Conservation (phyloP, 345 rosid species). For the Stellera chamaejasme region DNA sequence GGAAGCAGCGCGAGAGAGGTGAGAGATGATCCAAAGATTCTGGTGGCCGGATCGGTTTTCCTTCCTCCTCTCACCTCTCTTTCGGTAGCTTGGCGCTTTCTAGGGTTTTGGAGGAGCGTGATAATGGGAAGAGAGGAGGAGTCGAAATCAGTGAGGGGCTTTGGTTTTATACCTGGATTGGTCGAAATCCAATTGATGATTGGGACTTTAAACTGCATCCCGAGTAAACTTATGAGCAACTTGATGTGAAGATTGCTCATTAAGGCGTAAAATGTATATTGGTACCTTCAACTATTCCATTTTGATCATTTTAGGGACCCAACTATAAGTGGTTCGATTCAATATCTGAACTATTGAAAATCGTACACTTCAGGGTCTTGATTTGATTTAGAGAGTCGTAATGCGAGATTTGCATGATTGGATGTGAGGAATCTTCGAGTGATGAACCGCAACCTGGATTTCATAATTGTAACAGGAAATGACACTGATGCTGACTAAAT, state of each 20-base stretch:
- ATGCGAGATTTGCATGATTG: too few species aligned
- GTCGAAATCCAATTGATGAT: not conserved
- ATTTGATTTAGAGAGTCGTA: too few species aligned
- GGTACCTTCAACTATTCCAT: not conserved
- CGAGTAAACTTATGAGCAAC: too few species aligned
- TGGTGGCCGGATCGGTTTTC: not conserved
- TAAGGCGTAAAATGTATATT: not conserved
- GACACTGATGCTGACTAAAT: too few species aligned
- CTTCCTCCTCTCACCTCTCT: slow-evolving; percentile 22
- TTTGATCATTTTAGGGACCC: not conserved
- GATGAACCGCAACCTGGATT: not conserved
- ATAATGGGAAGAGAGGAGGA: slow-evolving; percentile 8
- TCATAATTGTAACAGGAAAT: too few species aligned
- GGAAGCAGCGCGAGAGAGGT: slow-evolving; percentile 13
- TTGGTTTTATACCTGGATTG: slow-evolving; percentile 3
- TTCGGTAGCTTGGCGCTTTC: slow-evolving; percentile 18
- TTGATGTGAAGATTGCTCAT: not conserved
- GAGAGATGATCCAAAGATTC: slow-evolving; percentile 10
- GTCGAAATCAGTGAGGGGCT: not conserved
- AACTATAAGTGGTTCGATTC: too few species aligned
- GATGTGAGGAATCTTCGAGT: too few species aligned
- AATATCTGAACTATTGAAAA: too few species aligned
- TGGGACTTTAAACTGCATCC: too few species aligned
- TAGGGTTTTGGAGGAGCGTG: slow-evolving; percentile 57
- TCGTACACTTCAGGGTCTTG: too few species aligned